Evolutionary conservation across 257 asterid species (phyloP).

Genomic region (Capsicum baccatum): DNA sequence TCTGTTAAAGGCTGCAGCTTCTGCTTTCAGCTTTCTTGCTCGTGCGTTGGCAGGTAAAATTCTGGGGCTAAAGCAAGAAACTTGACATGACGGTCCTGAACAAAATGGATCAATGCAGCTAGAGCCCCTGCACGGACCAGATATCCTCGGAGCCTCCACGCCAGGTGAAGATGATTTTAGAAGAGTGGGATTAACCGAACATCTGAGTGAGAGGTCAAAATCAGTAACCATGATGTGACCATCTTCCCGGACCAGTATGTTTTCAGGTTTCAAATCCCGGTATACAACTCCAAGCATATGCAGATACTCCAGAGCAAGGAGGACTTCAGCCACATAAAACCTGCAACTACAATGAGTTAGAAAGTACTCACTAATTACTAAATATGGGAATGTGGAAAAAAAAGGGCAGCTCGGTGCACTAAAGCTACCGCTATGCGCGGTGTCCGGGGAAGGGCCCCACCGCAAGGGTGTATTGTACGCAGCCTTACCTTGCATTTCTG

Average conservation of each 20-base stretch:
- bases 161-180: slow-evolving; percentile 52
- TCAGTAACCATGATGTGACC: slow-evolving; percentile 96
- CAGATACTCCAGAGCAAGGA: slow-evolving; percentile 84
- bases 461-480: too few relatives aligned
- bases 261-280: slow-evolving; percentile 89
- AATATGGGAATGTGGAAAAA: background rate
- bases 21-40: slow-evolving; percentile 61
- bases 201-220: slow-evolving; percentile 85
- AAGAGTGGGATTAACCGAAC: slow-evolving; percentile 86
- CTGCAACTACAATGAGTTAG: slow-evolving; percentile 40
- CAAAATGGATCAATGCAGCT: slow-evolving; percentile 96
- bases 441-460: too few relatives aligned
- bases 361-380: background rate
- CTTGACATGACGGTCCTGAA: slow-evolving; percentile 81
- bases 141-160: slow-evolving; percentile 69
- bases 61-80: slow-evolving; percentile 90
- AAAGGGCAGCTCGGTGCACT: too few relatives aligned
- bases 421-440: too few relatives aligned
- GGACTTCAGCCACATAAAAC: slow-evolving; percentile 95
- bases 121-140: slow-evolving; percentile 92
- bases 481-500: too few relatives aligned
- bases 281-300: slow-evolving; percentile 98
- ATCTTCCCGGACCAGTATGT: slow-evolving; percentile 86
- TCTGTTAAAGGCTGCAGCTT: slow-evolving; percentile 50
- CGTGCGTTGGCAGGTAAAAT: slow-evolving; percentile 53